Base-by-base conservation (phyloP, 148 eudicot species). In the Pharnaceum exiguum region DNA sequence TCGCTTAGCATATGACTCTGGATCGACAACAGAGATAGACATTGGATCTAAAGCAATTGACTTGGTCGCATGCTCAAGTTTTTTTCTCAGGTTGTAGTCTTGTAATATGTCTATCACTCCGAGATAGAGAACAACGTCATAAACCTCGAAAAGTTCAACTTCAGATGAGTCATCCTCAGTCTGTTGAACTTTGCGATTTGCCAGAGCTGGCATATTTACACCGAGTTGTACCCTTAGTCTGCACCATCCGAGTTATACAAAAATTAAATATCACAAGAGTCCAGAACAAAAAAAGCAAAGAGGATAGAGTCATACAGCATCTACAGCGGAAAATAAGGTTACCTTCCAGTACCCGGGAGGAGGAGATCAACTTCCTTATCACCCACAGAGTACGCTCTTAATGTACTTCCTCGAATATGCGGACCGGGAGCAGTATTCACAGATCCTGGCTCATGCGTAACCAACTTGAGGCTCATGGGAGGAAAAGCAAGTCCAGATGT, bases 261-360 rank as follows among this genome's bases (percentile, higher is more conserved):
- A 3, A 42, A 5, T 11, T 57, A 10, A 42, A 7, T 5, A 56
- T 38, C 54, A 42, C 30, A 3, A 45, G 36, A 37, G n/a, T n/a
- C n/a, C n/a, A n/a, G n/a, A n/a, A n/a, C n/a, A n/a, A 40, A 42
- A 16, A 8, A 42, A 42, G 19, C 46, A 42, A 13, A 16, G 19
- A 16, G 3, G 42, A 38, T 16, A 38, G 12, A 38, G 3, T 13
- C 0, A 38, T 3, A 29, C 15, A 25, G 16, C 17, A 56, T 32
- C 37, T 25, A 40, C 32, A 46, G 38, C 32, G 29, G 18, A 37
- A 46, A 9, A 25, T 25, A 16, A 59, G 53, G 40, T 13, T 75
- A 93, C 98, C 98, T 93, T 83, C 77, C 98, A 61, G 98, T 81
- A 32, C 95, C 98, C 57, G 98, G 98, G 57, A 93, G 85, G 39